Evolutionary conservation across 1,284 basidiomycete genomes (phyloP).

Genomic region (Tremellales sp.): DNA sequence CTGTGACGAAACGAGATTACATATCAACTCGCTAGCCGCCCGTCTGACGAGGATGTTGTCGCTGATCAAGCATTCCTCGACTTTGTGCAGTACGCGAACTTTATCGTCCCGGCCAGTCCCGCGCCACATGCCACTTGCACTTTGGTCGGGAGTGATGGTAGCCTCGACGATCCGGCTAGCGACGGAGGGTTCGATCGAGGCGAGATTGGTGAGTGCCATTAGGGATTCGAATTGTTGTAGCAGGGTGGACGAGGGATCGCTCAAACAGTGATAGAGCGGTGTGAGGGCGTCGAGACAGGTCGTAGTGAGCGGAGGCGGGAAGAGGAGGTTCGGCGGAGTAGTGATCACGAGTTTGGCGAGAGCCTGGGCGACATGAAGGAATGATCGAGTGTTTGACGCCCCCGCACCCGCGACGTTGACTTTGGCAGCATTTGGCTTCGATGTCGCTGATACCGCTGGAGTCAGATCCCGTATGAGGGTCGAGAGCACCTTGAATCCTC

Average conservation of each 20-base stretch:
- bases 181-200: conserved; percentile 67
- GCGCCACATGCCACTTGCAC: conserved; percentile 12
- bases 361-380: conserved; percentile 75
- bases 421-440: background rate
- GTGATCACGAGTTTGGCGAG: conserved; percentile 91
- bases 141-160: conserved; percentile 19
- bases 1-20: conserved; percentile 80
- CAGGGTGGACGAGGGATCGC: conserved; percentile 62
- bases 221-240: conserved; percentile 86
- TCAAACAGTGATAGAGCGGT: conserved; percentile 67
- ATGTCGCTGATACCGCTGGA: conserved; percentile 1
- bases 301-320: conserved; percentile 63
- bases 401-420: background rate
- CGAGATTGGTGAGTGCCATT: conserved; percentile 93
- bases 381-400: conserved; percentile 21
- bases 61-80: conserved; percentile 78
- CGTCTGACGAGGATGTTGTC: conserved; percentile 77
- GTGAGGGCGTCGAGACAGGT: conserved; percentile 73
- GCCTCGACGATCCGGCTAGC: conserved; percentile 56
- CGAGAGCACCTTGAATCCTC: conserved; percentile 70
- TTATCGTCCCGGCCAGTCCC: conserved; percentile 11
- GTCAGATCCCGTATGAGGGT: conserved; percentile 53
- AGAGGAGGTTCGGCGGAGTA: conserved; percentile 79
- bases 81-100: conserved; percentile 57
- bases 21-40: conserved; percentile 86